phyloP scores from a whole-genome alignment of 2,329 filamentous ascomycete species.

The Zasmidium cellare region DNA sequence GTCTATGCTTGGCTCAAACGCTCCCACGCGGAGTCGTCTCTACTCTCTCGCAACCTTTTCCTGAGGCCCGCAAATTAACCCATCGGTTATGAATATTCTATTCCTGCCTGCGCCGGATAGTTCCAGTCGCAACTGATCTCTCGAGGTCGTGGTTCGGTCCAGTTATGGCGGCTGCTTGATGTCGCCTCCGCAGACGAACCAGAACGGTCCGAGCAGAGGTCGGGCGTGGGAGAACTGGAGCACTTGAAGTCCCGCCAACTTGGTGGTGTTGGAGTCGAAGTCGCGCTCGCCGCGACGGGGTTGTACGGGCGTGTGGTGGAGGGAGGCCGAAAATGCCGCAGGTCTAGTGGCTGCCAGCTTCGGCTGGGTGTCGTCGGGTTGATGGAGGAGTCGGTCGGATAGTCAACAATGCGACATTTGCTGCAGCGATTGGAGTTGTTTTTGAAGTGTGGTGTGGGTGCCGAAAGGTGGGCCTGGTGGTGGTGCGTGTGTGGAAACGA shows the following conservation, averaged over 20 bases:
- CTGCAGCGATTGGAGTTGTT: not conserved
- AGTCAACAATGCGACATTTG: conserved; percentile 23
- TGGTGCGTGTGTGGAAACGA: conserved; percentile 2
- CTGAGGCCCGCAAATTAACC: conserved; percentile 28
- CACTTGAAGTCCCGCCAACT: conserved; percentile 86
- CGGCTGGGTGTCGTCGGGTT: conserved; percentile 7
- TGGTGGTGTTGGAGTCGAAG: conserved; percentile 63
- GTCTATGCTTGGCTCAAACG: too few species aligned
- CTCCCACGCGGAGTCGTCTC: not conserved
- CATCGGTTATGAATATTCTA: conserved; percentile 24
- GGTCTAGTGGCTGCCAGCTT: conserved; percentile 20
- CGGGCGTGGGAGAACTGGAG: conserved; percentile 72
- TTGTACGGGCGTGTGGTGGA: conserved; percentile 8
- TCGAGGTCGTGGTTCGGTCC: conserved; percentile 40
- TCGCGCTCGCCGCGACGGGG: conserved; percentile 34
- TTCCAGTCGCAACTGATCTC: conserved; percentile 5
- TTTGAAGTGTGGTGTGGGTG: not conserved
- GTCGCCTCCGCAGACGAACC: conserved; percentile 96
- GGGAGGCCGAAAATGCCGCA: conserved; percentile 21
- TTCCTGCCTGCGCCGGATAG: conserved; percentile 5
- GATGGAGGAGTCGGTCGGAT: conserved; percentile 13
- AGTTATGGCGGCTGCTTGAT: conserved; percentile 94
- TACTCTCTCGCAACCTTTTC: conserved; percentile 9
- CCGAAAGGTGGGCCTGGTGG: not conserved
- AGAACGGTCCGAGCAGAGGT: conserved; percentile 90